phyloP scores from a whole-genome alignment of 1,284 basidiomycete genomes.

The Sanguinoderma infundibulare region DNA sequence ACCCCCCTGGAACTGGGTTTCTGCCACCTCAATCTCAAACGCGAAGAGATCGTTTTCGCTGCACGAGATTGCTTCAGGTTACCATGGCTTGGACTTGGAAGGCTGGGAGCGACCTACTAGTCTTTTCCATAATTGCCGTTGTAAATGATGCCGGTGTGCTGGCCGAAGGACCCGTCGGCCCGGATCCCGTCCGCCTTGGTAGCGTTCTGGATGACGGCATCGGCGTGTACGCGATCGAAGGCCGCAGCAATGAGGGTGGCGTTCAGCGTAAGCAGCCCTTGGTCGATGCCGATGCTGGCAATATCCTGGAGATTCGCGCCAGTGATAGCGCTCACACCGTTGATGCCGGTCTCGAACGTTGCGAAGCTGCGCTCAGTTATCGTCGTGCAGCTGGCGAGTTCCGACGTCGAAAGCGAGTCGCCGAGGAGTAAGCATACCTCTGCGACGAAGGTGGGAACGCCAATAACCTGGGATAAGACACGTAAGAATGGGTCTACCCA shows the following conservation, averaged over 20 bases:
- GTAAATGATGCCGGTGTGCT: conserved; percentile 64
- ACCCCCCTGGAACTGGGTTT: conserved; percentile 54
- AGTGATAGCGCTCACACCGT: conserved; percentile 53
- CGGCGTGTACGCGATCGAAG: conserved; percentile 50
- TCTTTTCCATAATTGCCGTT: conserved; percentile 71
- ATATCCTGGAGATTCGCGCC: conserved; percentile 69
- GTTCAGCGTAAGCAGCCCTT: conserved; percentile 50
- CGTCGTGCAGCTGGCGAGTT: conserved; percentile 50
- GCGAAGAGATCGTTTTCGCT: conserved; percentile 57
- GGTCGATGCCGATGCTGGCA: conserved; percentile 59
- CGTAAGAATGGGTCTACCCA: not conserved
- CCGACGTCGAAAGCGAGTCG: conserved; percentile 43
- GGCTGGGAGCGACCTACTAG: conserved; percentile 44
- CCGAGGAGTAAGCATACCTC: conserved; percentile 63
- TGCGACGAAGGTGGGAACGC: conserved; percentile 58
- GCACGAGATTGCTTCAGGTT: not conserved
- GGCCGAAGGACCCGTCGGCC: conserved; percentile 65
- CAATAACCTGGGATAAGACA: conserved; percentile 50
- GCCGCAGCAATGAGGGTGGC: conserved; percentile 50
- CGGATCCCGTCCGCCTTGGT: conserved; percentile 62
- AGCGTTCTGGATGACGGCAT: conserved; percentile 51
- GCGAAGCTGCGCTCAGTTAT: conserved; percentile 60
- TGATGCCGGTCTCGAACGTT: conserved; percentile 49
- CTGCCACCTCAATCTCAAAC: conserved; percentile 55
- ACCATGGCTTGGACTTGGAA: not conserved